Base-by-base conservation (phyloP, 352 stramenopile species). In the Phytophthora cactorum region DNA sequence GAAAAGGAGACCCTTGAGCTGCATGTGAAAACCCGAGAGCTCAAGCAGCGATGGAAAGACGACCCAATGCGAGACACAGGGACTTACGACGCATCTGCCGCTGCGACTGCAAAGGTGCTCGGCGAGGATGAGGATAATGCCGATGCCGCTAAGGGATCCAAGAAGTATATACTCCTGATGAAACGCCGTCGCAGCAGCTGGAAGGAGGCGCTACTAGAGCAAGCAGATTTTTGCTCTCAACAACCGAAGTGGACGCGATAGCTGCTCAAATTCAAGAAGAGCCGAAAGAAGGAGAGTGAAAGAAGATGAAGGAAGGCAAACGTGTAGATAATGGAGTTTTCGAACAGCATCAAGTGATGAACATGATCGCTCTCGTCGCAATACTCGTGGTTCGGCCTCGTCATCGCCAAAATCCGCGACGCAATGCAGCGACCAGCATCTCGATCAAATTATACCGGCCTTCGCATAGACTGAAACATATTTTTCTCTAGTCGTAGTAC, bases 1-100 rank as follows among this genome's bases (percentile, higher is more conserved):
- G 82, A 90, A 63, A 87, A 90, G 49, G 81, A 89, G 62, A 91
- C 89, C 49, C 51, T 91, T 25, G 73, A 89, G 52, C 72, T 90
- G 38, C 74, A 86, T 6, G 76, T 90, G 22, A 77, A 90, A 55
- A 86, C 77, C 53, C 79, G 84, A 4, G 66, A 81, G 50, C 68
- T 90, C 12, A 86, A 86, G 52, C 85, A 86, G 53, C 75, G 53
- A 70, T 92, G 34, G 74, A 82, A 32, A 14, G 55, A 69, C 10
- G 50, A 67, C 4, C 15, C 56, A 11, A 50, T 57, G 15, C 52
- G 50, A 43, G 57, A 57, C 14, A 72, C 77, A 9, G 49, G 66
- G 9, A 66, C 60, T 4, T 76, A 72, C 34, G 56, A 75, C 17
- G 64, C 63, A 17, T 73, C 69, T 27, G 72, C 75, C 8, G 63